Percentiles rank a stretch among this genome's conserved stretches.
These are phyloP conservation scores for Picea engelmannii DNA, from an alignment of 83 land plant species.

Conservation along the genomic window DNA sequence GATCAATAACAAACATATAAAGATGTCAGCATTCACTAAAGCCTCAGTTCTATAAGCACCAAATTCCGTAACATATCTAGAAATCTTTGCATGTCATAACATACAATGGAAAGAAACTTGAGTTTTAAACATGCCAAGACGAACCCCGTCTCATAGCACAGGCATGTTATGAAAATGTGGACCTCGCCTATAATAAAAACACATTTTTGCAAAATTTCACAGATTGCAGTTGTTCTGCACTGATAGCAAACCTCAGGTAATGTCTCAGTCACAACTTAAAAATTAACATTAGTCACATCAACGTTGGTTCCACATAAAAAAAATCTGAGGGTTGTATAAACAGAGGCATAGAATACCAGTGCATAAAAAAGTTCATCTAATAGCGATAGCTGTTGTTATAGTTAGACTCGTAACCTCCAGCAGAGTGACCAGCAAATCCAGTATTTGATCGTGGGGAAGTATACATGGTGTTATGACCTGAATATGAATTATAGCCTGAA, in stretches of 20 bases:
- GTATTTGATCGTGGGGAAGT: conserved; percentile 41
- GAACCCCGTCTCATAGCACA: no score
- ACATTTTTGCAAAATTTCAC: conserved; percentile 11
- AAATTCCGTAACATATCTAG: no score
- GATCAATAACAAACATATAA: no score
- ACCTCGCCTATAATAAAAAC: no score
- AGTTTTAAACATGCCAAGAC: no score
- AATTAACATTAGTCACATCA: neutral
- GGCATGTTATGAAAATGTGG: no score
- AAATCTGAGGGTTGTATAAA: neutral
- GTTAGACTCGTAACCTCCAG: conserved; percentile 34
- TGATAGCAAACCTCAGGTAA: neutral
- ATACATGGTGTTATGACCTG: conserved; percentile 41
- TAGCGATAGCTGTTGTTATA: conserved; percentile 52
- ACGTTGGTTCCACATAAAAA: neutral
- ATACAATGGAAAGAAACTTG: no score
- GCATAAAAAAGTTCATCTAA: conserved; percentile 11
- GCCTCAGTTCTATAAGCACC: no score
- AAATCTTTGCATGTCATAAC: no score
- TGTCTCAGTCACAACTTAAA: neutral
- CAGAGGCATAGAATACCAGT: neutral
- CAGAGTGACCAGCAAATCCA: conserved; percentile 24
- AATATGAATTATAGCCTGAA: conserved; percentile 54
- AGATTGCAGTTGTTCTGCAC: conserved; percentile 1
- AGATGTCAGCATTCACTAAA: no score